A percentile compares a stretch with the other conserved stretches of the same genome.
Conservation (phyloP, 805 yeast species). For the Scheffersomyces amazonensis region DNA sequence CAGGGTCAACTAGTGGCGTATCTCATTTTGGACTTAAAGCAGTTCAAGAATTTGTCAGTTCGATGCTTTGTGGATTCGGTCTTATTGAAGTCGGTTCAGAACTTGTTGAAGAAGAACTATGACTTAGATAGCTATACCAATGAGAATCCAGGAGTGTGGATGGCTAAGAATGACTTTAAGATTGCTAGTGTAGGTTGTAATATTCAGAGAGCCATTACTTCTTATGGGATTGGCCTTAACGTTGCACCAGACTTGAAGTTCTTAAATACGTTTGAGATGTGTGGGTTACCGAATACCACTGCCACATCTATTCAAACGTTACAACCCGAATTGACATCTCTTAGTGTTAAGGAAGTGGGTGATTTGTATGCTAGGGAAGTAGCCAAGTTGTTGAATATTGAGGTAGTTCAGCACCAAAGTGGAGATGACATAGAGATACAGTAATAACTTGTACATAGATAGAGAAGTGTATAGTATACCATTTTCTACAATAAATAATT, state of each 20-base stretch:
- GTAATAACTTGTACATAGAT: constrained; percentile 69
- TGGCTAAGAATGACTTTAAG: constrained; percentile 45
- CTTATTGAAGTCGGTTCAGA: constrained; percentile 57
- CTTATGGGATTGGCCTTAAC: constrained; percentile 88
- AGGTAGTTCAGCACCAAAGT: constrained; percentile 26
- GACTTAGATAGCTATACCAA: constrained; percentile 51
- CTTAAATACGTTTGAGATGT: constrained; percentile 73
- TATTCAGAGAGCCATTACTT: constrained; percentile 76
- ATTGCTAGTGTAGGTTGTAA: constrained; percentile 90
- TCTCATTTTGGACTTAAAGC: constrained; percentile 62
- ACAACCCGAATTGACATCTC: constrained; percentile 9
- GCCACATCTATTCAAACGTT: constrained; percentile 34
- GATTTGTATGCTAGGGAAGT: constrained; percentile 33
- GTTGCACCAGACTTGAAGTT: constrained; percentile 68
- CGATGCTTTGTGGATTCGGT: constrained; percentile 61
- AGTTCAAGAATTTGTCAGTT: constrained; percentile 53
- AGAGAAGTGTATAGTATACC: constrained; percentile 84
- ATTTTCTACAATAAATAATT: constrained; percentile 6
- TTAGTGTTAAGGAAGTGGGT: constrained; percentile 24
- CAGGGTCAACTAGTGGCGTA: constrained; percentile 91
- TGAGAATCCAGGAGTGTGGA: constrained; percentile 89
- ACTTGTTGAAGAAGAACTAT: constrained; percentile 36
- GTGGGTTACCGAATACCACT: constrained; percentile 67
- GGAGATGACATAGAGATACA: neutral
- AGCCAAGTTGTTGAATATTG: constrained; percentile 30